These are phyloP conservation scores for Aspergillus brunneoviolaceus DNA, from an alignment of 2,329 filamentous ascomycete species.

Conservation along the genomic window DNA sequence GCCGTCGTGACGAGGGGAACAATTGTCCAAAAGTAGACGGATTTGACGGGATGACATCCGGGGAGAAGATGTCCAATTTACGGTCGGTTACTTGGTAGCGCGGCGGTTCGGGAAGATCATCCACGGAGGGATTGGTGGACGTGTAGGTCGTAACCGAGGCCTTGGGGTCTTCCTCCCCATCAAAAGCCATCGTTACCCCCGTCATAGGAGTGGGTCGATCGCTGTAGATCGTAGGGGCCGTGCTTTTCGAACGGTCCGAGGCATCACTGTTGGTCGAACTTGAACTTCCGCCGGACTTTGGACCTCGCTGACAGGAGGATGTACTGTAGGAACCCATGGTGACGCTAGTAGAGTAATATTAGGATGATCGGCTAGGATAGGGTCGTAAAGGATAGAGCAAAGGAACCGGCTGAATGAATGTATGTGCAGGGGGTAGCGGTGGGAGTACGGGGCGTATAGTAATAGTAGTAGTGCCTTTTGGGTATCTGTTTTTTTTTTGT, in stretches of 20 bases:
- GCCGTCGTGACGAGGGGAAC: constrained; percentile 79
- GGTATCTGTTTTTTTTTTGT: neutral
- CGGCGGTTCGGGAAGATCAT: constrained; percentile 53
- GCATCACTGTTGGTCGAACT: constrained; percentile 39
- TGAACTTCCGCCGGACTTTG: constrained; percentile 32
- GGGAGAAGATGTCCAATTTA: constrained; percentile 60
- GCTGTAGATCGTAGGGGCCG: constrained; percentile 41
- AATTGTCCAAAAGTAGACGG: constrained; percentile 78
- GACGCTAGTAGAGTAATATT: constrained; percentile 10
- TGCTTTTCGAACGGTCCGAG: constrained; percentile 42
- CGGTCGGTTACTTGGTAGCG: constrained; percentile 52
- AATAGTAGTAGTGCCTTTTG: neutral
- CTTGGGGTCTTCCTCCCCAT: constrained; percentile 36
- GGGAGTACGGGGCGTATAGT: constrained; percentile 1
- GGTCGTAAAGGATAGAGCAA: constrained; percentile 1
- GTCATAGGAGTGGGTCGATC: constrained; percentile 29
- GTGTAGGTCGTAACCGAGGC: constrained; percentile 76
- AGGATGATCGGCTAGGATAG: neutral
- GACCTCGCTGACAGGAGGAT: constrained; percentile 25
- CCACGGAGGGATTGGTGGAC: constrained; percentile 66
- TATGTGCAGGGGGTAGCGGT: neutral
- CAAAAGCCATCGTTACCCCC: constrained; percentile 16
- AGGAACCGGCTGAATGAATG: neutral
- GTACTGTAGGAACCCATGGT: constrained; percentile 32
- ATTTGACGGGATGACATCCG: constrained; percentile 71